Percentiles rank a stretch among this genome's conserved stretches.
phyloP scores from a whole-genome alignment of 768 basidiomycete genomes.

The Solioccasus polychromus region DNA sequence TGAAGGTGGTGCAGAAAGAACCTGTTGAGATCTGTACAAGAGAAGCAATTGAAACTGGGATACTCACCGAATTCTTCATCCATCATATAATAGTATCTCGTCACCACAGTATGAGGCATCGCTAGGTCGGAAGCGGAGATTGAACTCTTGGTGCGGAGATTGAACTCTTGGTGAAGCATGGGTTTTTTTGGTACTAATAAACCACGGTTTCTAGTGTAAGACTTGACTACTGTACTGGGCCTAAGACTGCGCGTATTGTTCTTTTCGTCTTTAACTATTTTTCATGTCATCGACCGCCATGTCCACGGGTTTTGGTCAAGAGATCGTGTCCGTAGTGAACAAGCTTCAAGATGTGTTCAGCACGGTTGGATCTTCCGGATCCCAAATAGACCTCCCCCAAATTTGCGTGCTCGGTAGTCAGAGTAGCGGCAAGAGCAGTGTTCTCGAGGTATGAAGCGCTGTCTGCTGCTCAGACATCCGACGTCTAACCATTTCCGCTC shows the following conservation, averaged over 20 bases:
- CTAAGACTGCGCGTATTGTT: constrained; percentile 2
- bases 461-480: neutral
- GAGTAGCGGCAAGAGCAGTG: constrained; percentile 92
- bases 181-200: too few species aligned
- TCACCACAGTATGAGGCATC: too few species aligned
- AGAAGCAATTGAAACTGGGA: too few species aligned
- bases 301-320: constrained; percentile 69
- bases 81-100: too few species aligned
- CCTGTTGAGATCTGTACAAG: too few species aligned
- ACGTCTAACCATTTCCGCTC: constrained; percentile 7
- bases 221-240: too few species aligned
- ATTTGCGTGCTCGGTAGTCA: constrained; percentile 91
- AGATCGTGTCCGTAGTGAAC: constrained; percentile 80
- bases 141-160: too few species aligned
- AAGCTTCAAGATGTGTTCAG: constrained; percentile 90
- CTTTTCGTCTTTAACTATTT: constrained; percentile 18
- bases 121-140: too few species aligned
- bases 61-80: too few species aligned
- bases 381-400: constrained; percentile 86
- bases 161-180: too few species aligned
- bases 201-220: too few species aligned
- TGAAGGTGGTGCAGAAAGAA: too few species aligned
- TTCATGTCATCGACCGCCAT: constrained; percentile 27
- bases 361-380: constrained; percentile 73
- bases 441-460: constrained; percentile 65